Percentiles rank a stretch among this genome's conserved stretches.
phyloP scores from a whole-genome alignment of 2,329 filamentous ascomycete genomes.

The Fusarium tricinctum region DNA sequence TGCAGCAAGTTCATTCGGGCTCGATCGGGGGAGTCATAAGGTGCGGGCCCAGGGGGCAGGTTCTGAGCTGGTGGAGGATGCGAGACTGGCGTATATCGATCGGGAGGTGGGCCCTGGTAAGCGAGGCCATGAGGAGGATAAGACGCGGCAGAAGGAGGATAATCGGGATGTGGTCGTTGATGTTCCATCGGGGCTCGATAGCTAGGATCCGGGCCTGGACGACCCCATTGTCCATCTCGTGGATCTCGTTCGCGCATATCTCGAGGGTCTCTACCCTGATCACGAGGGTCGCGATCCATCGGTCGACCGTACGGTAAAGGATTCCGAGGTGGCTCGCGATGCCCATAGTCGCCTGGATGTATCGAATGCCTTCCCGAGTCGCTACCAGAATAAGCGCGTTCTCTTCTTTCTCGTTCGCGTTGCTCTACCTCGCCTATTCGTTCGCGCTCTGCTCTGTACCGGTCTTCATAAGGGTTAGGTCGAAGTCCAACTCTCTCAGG shows the following conservation, averaged over 20 bases:
- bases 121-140: slow-evolving; percentile 52
- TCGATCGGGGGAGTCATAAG: slow-evolving; percentile 67
- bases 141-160: slow-evolving; percentile 60
- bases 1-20: slow-evolving; percentile 58
- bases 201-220: slow-evolving; percentile 51
- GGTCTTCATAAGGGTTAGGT: slow-evolving; percentile 65
- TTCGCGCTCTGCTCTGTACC: slow-evolving; percentile 65
- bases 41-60: slow-evolving; percentile 46
- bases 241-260: slow-evolving; percentile 55
- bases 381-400: slow-evolving; percentile 64
- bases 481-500: slow-evolving; percentile 64
- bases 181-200: slow-evolving; percentile 58
- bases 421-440: slow-evolving; percentile 61
- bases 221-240: slow-evolving; percentile 55
- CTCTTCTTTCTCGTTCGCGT: slow-evolving; percentile 60
- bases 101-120: slow-evolving; percentile 52
- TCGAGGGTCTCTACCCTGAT: slow-evolving; percentile 55
- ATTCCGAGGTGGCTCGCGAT: slow-evolving; percentile 61
- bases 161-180: slow-evolving; percentile 63
- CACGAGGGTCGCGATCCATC: slow-evolving; percentile 59
- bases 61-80: slow-evolving; percentile 55
- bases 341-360: slow-evolving; percentile 56
- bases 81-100: slow-evolving; percentile 54
- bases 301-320: slow-evolving; percentile 62
- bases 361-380: slow-evolving; percentile 61